Conservation (phyloP, 2,329 filamentous ascomycete genomes). For the Aspergillus versicolor region DNA sequence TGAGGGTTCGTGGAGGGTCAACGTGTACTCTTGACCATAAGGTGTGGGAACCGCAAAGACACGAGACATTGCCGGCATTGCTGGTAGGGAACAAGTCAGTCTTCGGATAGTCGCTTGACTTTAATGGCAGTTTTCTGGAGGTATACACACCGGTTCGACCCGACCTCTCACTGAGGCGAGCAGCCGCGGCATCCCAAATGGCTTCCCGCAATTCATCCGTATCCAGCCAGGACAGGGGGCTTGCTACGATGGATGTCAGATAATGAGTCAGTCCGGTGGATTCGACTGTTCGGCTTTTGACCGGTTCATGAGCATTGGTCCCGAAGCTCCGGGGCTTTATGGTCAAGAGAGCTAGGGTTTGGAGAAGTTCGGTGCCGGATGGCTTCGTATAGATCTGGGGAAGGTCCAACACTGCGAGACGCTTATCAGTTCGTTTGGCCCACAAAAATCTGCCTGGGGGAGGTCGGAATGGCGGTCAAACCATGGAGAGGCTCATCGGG, state of each 20-base stretch:
- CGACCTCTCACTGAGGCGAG: slow-evolving; percentile 78
- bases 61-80: slow-evolving; percentile 63
- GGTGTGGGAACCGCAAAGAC: slow-evolving; percentile 57
- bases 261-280: slow-evolving; percentile 45
- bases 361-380: slow-evolving; percentile 61
- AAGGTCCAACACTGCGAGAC: slow-evolving; percentile 64
- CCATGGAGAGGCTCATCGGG: slow-evolving; percentile 40
- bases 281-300: slow-evolving; percentile 34
- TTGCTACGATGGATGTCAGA: slow-evolving; percentile 49
- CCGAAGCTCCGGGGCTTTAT: slow-evolving; percentile 58
- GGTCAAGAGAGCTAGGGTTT: slow-evolving; percentile 65
- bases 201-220: slow-evolving; percentile 44
- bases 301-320: slow-evolving; percentile 24
- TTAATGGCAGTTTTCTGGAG: background rate
- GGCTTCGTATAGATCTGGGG: slow-evolving; percentile 82
- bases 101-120: background rate
- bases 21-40: slow-evolving; percentile 52
- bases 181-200: slow-evolving; percentile 74
- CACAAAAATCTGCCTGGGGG: slow-evolving; percentile 19
- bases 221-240: slow-evolving; percentile 45
- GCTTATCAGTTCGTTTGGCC: slow-evolving; percentile 33
- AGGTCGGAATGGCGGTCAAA: slow-evolving; percentile 22
- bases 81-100: slow-evolving; percentile 31
- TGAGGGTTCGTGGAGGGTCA: slow-evolving; percentile 80
- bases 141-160: slow-evolving; percentile 63